Percentiles rank a stretch among this genome's conserved stretches.
These are phyloP conservation scores for Phanerochaete sordida DNA, from an alignment of 768 basidiomycete species.

Conservation along the genomic window DNA sequence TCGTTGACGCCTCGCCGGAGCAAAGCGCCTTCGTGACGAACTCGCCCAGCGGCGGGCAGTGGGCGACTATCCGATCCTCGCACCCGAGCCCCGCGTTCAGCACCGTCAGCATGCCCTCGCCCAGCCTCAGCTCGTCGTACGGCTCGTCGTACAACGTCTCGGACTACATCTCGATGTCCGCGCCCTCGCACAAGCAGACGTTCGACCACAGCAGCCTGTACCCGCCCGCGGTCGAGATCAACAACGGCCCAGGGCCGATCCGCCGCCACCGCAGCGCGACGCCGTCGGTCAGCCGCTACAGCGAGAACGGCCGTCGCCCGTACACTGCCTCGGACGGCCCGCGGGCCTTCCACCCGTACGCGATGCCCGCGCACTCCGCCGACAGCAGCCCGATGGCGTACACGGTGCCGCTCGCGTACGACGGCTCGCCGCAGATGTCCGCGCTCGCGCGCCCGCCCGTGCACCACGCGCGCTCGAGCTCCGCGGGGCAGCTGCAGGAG, in stretches of 20 bases:
- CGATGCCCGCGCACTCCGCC: conserved; percentile 24
- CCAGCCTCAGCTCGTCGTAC: conserved; percentile 31
- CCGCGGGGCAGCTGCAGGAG: conserved; percentile 21
- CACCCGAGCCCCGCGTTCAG: conserved; percentile 37
- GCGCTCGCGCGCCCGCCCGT: neutral
- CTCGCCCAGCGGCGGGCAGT: conserved; percentile 29
- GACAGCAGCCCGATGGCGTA: conserved; percentile 39
- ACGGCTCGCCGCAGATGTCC: conserved; percentile 11
- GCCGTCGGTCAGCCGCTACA: conserved; percentile 54
- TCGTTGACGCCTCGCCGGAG: conserved; percentile 19
- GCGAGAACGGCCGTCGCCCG: conserved; percentile 44
- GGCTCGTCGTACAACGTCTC: conserved; percentile 25
- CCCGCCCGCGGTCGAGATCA: conserved; percentile 39
- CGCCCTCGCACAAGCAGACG: conserved; percentile 63
- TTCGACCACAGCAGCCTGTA: conserved; percentile 61
- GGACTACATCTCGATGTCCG: conserved; percentile 51
- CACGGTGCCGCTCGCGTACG: conserved; percentile 46
- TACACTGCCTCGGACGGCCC: conserved; percentile 35
- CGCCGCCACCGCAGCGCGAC: conserved; percentile 77
- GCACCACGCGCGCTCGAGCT: conserved; percentile 20
- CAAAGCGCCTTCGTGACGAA: conserved; percentile 13
- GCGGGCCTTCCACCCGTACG: conserved; percentile 35
- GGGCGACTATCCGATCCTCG: conserved; percentile 31
- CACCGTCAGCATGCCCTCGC: conserved; percentile 36
- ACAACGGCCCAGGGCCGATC: conserved; percentile 57